A percentile compares a stretch with the other conserved stretches of the same genome.
Evolutionary conservation across 2,329 filamentous ascomycete species (phyloP).

Genomic region (Rhynchosporium agropyri): DNA sequence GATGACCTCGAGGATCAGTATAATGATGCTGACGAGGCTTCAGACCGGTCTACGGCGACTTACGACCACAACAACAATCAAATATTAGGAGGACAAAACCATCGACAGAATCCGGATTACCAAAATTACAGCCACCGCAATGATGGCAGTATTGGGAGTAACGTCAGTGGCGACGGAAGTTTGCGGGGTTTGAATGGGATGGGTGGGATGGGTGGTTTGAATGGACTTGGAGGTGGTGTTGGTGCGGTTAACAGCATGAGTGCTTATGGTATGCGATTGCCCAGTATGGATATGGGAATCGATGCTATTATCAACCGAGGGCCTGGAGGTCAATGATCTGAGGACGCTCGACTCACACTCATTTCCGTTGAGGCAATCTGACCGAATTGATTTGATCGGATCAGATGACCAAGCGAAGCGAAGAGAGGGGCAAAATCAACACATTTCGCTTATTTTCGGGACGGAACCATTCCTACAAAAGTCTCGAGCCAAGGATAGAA

Average conservation of each 20-base stretch:
- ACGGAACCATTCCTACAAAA: no score
- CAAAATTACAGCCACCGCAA: conserved; percentile 12
- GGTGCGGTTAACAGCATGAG: background rate
- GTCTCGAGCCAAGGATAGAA: background rate
- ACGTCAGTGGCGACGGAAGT: conserved; percentile 15
- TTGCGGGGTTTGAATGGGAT: background rate
- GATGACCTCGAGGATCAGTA: conserved; percentile 49
- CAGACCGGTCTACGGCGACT: conserved; percentile 22
- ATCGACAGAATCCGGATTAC: background rate
- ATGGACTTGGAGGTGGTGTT: no score
- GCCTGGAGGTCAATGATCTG: conserved; percentile 17
- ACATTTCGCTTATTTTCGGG: no score
- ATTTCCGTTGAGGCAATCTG: no score
- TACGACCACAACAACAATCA: conserved; percentile 11
- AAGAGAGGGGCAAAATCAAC: no score
- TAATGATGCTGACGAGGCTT: conserved; percentile 30
- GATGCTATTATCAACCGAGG: conserved; percentile 58
- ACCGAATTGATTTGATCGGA: background rate
- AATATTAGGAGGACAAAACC: background rate
- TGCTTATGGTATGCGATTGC: conserved; percentile 44
- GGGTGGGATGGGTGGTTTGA: background rate
- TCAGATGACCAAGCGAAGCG: no score
- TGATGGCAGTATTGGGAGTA: conserved; percentile 24
- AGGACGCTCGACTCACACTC: no score
- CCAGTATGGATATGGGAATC: conserved; percentile 64